Base-by-base conservation (phyloP, 2,329 filamentous ascomycete genomes). In the Colletotrichum sp. region DNA sequence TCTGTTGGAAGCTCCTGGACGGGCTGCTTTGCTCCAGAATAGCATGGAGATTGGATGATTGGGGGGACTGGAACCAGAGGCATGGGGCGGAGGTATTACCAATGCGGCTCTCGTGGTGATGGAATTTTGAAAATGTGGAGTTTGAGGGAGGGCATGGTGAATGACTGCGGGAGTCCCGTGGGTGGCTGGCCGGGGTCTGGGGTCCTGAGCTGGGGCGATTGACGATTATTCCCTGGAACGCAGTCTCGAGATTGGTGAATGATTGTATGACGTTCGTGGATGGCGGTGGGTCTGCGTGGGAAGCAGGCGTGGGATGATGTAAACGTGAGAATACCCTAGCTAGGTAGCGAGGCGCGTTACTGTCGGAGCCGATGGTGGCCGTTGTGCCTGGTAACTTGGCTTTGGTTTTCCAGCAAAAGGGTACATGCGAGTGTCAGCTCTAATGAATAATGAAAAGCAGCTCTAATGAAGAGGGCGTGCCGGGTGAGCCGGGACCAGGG, bases 231-330 rank as follows among this genome's bases (percentile, higher is more conserved):
- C 31, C 51, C 54, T 70, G 58, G 43, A 57, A 68, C 27, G 47
- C 29, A 16, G 16, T 51, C 31, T 27, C 18, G 66, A 69, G 66
- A 38, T 54, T 51, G 61, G 15, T 24, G 59, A n/a, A 29, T 21
- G 33, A 58, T 29, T 54, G 67, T 59, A 74, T 74, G 68, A 74
- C 72, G 72, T 74, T 71, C 43, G 55, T 67, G n/a, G 68, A 62
- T 27, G 5, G 27, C 34, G 21, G 65, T 66, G 71, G 62, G 57
- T 61, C 38, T 65, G 43, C 7, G 36, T 38, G 55, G 21, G 68
- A 74, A 24, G 24, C 24, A 24, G 24, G 43, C 7, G 36, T 38
- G 55, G 21, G 68, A 74, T 72, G 72, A 74, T 74, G 72, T 72
- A 72, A 74, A 58, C 7, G 36, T 38, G 61, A 66, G 33, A 36